phyloP scores from a whole-genome alignment of 495 filamentous ascomycete genomes.

The Talaromyces nanjingensis region DNA sequence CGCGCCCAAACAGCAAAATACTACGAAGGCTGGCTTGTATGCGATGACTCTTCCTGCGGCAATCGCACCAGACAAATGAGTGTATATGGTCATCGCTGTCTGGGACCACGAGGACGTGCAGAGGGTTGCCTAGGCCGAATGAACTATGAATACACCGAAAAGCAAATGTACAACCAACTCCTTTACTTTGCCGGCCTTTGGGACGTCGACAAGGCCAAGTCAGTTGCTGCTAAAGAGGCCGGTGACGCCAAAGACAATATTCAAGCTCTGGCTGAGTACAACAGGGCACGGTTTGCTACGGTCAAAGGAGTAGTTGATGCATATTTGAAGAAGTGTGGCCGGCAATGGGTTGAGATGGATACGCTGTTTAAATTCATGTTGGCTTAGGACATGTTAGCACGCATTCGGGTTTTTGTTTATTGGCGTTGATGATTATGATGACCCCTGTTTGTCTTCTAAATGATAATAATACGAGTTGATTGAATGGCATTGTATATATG shows the following conservation, averaged over 20 bases:
- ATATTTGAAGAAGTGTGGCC: conserved; percentile 88
- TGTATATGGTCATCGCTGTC: conserved; percentile 84
- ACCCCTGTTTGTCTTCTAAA: not conserved
- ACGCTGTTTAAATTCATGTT: conserved; percentile 70
- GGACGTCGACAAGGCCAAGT: conserved; percentile 79
- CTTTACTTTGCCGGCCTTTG: conserved; percentile 79
- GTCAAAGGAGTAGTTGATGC: conserved; percentile 70
- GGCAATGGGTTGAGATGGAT: conserved; percentile 96
- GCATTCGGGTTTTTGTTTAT: not conserved
- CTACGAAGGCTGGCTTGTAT: conserved; percentile 87
- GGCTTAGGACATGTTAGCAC: conserved; percentile 9
- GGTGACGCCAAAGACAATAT: conserved; percentile 52
- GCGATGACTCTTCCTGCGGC: conserved; percentile 81
- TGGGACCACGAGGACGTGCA: conserved; percentile 77
- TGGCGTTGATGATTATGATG: not conserved
- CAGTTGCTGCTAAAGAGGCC: conserved; percentile 36
- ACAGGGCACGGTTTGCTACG: conserved; percentile 67
- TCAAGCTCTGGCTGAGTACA: conserved; percentile 67
- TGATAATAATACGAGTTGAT: not conserved
- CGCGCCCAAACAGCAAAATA: conserved; percentile 71
- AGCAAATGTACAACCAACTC: conserved; percentile 88
- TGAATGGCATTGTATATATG: not conserved
- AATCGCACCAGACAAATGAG: conserved; percentile 84
- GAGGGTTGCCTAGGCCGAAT: conserved; percentile 81
- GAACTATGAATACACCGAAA: conserved; percentile 82